phyloP scores from a whole-genome alignment of 2,329 filamentous ascomycete genomes.

The Acarospora socialis region DNA sequence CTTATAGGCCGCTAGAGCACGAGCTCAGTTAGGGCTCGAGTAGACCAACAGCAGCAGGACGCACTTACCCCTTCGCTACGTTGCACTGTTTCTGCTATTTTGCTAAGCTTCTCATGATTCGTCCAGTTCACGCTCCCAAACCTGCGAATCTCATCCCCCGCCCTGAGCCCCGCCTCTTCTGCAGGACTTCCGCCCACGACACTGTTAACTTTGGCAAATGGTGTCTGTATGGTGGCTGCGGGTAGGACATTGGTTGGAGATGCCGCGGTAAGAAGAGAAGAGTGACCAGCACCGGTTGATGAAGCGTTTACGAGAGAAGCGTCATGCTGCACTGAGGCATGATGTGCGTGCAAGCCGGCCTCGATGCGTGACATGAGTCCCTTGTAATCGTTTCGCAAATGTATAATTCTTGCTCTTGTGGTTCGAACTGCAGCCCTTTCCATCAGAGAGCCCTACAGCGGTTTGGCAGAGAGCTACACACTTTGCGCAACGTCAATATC shows the following conservation, averaged over 20 bases:
- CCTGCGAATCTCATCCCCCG: slow-evolving; percentile 65
- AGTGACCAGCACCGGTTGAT: slow-evolving; percentile 24
- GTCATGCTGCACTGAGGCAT: slow-evolving; percentile 53
- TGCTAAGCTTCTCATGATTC: slow-evolving; percentile 76
- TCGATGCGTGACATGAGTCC: slow-evolving; percentile 73
- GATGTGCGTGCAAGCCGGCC: slow-evolving; percentile 74
- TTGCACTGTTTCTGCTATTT: slow-evolving; percentile 79
- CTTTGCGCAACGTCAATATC: slow-evolving; percentile 94
- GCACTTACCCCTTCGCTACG: slow-evolving; percentile 72
- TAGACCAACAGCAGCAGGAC: slow-evolving; percentile 4
- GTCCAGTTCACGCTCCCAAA: slow-evolving; percentile 73
- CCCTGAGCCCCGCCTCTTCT: slow-evolving; percentile 61
- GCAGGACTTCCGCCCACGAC: slow-evolving; percentile 70
- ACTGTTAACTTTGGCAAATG: slow-evolving; percentile 83
- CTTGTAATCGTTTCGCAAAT: slow-evolving; percentile 86
- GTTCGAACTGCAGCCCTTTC: slow-evolving; percentile 54
- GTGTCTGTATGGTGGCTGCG: slow-evolving; percentile 34
- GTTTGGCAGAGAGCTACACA: slow-evolving; percentile 29
- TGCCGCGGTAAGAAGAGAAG: slow-evolving; percentile 21
- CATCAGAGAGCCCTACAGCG: slow-evolving; percentile 1
- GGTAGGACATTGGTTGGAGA: not conserved
- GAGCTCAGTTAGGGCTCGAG: too few species aligned
- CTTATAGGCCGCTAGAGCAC: slow-evolving; percentile 48
- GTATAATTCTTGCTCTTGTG: slow-evolving; percentile 79
- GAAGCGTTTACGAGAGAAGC: too few species aligned